phyloP scores from a whole-genome alignment of 768 basidiomycete genomes.

The Calocybe gangraenosa region DNA sequence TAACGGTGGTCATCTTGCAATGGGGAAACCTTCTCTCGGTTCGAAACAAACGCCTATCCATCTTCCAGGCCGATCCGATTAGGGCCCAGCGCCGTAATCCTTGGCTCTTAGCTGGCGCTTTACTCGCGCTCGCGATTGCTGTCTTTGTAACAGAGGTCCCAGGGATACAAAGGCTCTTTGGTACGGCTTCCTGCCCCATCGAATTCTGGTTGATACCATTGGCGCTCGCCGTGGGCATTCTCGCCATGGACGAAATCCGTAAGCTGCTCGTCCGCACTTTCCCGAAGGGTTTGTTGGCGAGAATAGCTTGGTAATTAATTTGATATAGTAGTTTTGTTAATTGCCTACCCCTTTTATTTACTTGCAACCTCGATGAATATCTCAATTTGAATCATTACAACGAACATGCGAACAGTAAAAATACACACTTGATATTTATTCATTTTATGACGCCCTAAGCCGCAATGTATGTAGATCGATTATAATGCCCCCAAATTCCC shows the following conservation, averaged over 20 bases:
- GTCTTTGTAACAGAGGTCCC: conserved; percentile 40
- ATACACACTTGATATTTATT: too few species aligned
- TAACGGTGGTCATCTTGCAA: conserved; percentile 34
- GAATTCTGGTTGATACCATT: conserved; percentile 49
- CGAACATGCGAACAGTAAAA: too few species aligned
- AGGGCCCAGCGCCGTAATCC: background rate
- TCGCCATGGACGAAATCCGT: conserved; percentile 39
- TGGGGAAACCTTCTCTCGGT: conserved; percentile 32
- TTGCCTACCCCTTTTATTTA: too few species aligned
- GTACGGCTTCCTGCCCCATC: conserved; percentile 36
- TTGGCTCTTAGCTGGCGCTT: conserved; percentile 6
- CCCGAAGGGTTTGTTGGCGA: conserved; percentile 17
- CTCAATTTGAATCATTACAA: too few species aligned
- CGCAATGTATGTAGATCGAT: too few species aligned
- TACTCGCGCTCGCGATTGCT: conserved; percentile 29
- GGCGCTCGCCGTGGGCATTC: conserved; percentile 34
- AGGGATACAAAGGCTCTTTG: conserved; percentile 39
- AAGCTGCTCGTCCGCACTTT: conserved; percentile 33
- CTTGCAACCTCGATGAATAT: too few species aligned
- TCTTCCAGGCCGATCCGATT: conserved; percentile 4
- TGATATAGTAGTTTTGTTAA: too few species aligned
- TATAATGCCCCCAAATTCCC: too few species aligned
- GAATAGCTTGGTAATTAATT: conserved; percentile 17
- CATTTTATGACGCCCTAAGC: too few species aligned
- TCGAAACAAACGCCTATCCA: conserved; percentile 1